Percentiles rank a stretch among this genome's conserved stretches.
Evolutionary conservation across 306 rosid genomes (phyloP).

Genomic region (Arachis hypogaea): DNA sequence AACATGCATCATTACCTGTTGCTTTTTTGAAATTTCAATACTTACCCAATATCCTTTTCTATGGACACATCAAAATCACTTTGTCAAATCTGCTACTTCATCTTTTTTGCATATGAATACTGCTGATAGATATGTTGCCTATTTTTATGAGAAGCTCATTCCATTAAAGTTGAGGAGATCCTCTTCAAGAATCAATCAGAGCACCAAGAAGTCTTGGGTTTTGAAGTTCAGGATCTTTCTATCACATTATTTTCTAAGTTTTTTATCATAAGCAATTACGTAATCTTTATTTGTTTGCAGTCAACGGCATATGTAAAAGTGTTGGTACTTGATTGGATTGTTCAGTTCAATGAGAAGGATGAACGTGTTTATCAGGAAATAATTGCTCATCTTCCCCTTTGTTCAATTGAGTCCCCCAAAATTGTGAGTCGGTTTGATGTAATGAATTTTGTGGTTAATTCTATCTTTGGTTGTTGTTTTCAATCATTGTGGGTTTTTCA

Average conservation of each 20-base stretch:
- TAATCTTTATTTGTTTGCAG: conserved; percentile 49
- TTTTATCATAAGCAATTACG: conserved; percentile 26
- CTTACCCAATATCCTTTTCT: neutral
- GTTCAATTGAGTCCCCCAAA: conserved; percentile 86
- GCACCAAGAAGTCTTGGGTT: conserved; percentile 90
- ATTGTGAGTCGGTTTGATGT: conserved; percentile 47
- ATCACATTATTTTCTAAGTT: conserved; percentile 13
- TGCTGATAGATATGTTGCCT: conserved; percentile 28
- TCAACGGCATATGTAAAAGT: conserved; percentile 65
- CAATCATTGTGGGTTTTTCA: no score
- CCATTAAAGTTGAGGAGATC: conserved; percentile 70
- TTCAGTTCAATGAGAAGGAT: conserved; percentile 94
- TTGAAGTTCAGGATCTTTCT: conserved; percentile 65
- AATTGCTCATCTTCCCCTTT: conserved; percentile 96
- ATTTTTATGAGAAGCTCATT: conserved; percentile 84
- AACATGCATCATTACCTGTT: neutral
- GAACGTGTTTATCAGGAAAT: conserved; percentile 99
- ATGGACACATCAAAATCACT: neutral
- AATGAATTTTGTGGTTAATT: conserved; percentile 14
- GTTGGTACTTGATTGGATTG: conserved; percentile 96
- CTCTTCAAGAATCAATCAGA: conserved; percentile 75
- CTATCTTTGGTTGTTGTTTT: neutral
- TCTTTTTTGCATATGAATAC: neutral
- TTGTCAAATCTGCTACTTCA: conserved; percentile 22
- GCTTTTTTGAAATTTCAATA: conserved; percentile 11